These are phyloP conservation scores for Melampsora americana DNA, from an alignment of 1,284 basidiomycete species.

Conservation along the genomic window DNA sequence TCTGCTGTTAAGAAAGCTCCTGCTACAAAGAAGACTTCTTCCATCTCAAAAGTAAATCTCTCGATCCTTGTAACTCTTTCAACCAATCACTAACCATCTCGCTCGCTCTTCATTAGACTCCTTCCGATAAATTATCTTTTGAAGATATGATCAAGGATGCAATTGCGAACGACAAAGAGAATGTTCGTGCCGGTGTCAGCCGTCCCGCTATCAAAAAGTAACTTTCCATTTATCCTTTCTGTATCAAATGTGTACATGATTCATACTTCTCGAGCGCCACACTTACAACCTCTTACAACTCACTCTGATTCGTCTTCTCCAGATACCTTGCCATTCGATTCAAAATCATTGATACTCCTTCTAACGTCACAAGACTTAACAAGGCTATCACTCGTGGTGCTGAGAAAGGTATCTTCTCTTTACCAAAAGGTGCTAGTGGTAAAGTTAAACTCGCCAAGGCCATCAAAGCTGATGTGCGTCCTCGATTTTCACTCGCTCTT, in stretches of 20 bases:
- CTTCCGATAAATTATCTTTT: slow-evolving; percentile 19
- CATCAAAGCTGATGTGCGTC: slow-evolving; percentile 24
- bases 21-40: neutral
- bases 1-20: slow-evolving; percentile 19
- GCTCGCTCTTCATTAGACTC: neutral
- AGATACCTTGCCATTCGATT: slow-evolving; percentile 42
- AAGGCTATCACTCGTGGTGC: slow-evolving; percentile 41
- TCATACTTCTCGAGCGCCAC: neutral
- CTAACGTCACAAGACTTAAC: slow-evolving; percentile 35
- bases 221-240: neutral
- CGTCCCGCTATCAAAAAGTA: slow-evolving; percentile 42
- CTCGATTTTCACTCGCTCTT: neutral
- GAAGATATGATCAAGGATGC: slow-evolving; percentile 44
- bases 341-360: slow-evolving; percentile 38
- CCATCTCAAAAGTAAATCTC: neutral
- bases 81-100: neutral
- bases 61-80: neutral
- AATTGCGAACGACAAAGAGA: slow-evolving; percentile 41
- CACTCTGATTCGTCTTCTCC: neutral
- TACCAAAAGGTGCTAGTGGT: slow-evolving; percentile 48
- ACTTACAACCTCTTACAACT: neutral
- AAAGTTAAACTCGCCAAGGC: slow-evolving; percentile 47
- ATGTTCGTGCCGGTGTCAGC: slow-evolving; percentile 39
- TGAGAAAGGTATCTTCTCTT: slow-evolving; percentile 46
- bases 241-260: neutral